These are phyloP conservation scores for Didymellaceae sp. DNA, from an alignment of 2,329 filamentous ascomycete species.

Conservation along the genomic window DNA sequence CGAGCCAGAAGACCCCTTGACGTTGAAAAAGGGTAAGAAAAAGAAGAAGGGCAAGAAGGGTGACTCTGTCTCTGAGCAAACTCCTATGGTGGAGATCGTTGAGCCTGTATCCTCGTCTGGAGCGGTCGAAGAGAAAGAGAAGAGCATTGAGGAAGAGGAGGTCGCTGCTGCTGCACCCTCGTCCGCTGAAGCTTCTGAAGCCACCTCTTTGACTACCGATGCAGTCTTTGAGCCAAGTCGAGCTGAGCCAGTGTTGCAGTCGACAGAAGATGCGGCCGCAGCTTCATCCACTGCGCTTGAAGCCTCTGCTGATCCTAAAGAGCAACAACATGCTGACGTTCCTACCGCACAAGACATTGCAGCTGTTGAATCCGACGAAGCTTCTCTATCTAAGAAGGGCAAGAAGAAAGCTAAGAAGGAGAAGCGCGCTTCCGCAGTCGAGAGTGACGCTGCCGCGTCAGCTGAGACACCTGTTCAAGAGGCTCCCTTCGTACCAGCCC, in stretches of 20 bases:
- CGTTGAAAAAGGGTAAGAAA: conserved; percentile 38
- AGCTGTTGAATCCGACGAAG: no score
- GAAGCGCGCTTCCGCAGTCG: not conserved
- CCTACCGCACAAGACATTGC: conserved; percentile 3
- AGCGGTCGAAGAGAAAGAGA: conserved; percentile 4
- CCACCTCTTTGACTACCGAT: not conserved
- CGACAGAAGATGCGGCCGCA: not conserved
- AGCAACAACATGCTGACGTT: not conserved
- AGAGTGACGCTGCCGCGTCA: not conserved
- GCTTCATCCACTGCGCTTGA: not conserved
- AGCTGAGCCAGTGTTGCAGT: not conserved
- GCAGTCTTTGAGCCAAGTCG: not conserved
- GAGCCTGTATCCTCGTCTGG: conserved; percentile 1
- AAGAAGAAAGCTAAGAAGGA: not conserved
- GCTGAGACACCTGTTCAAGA: not conserved
- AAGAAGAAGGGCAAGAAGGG: conserved; percentile 38
- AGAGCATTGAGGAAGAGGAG: not conserved
- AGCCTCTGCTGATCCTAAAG: not conserved
- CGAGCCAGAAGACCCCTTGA: not conserved
- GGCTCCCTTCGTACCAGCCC: no score
- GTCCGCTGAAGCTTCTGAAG: not conserved
- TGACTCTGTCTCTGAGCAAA: conserved; percentile 26
- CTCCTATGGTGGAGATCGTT: conserved; percentile 12
- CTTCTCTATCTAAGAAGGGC: not conserved
- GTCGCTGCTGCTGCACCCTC: not conserved